Percentiles rank a stretch among this genome's conserved stretches.
phyloP scores from a whole-genome alignment of 306 rosid genomes.

The Rosa rugosa region DNA sequence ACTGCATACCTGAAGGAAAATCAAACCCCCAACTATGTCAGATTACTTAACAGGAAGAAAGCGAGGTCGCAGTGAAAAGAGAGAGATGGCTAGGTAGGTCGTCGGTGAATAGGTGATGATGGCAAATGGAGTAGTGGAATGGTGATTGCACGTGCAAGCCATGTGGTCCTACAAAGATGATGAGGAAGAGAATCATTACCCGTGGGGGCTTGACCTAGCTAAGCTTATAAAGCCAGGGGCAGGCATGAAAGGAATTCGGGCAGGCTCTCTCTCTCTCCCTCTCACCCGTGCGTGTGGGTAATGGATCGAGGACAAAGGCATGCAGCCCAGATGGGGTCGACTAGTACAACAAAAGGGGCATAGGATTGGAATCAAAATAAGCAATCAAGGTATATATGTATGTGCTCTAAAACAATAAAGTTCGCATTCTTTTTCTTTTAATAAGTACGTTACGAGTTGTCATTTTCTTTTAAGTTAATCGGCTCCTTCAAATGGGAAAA shows the following conservation, averaged over 20 bases:
- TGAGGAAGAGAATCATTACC: constrained; percentile 3
- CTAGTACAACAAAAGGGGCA: neutral
- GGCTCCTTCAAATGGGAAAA: neutral
- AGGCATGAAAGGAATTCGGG: neutral
- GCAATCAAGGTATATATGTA: neutral
- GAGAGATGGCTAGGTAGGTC: neutral
- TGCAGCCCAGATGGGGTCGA: constrained; percentile 3
- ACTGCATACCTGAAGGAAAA: neutral
- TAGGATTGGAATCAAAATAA: neutral
- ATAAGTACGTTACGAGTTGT: neutral
- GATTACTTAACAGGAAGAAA: neutral
- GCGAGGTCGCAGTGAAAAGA: neutral
- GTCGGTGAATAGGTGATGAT: neutral
- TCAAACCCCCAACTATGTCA: neutral
- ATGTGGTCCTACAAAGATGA: constrained; percentile 9
- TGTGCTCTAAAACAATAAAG: neutral
- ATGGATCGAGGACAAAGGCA: neutral
- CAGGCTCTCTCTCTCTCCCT: neutral
- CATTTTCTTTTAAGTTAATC: neutral
- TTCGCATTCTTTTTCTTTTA: neutral
- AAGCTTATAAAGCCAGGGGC: neutral
- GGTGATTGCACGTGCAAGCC: constrained; percentile 15
- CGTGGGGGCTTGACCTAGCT: constrained; percentile 11
- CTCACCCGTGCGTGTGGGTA: constrained; percentile 14
- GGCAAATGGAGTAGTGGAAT: neutral